Conservation (phyloP, 2,329 filamentous ascomycete genomes). For the Aspergillus sp. region DNA sequence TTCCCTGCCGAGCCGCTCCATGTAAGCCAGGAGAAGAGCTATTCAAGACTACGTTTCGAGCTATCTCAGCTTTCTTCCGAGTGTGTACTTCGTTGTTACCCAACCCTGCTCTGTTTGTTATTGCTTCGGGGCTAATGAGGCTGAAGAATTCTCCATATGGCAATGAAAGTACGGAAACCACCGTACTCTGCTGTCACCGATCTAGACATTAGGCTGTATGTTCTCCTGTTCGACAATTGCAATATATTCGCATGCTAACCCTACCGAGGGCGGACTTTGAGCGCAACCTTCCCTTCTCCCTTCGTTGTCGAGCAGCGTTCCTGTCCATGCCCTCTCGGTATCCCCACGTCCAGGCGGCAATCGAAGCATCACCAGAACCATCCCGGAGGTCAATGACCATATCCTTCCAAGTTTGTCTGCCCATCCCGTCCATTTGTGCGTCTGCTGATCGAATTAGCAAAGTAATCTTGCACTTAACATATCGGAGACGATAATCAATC, state of each 20-base stretch:
- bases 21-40: not conserved
- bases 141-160: constrained; percentile 3
- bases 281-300: not conserved
- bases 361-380: constrained; percentile 1
- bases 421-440: too few relatives aligned
- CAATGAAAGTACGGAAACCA: constrained; percentile 5
- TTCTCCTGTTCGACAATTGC: not conserved
- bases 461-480: constrained; percentile 6
- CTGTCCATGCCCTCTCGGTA: constrained; percentile 4
- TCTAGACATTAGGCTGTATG: not conserved
- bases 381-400: constrained; percentile 4
- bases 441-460: not conserved
- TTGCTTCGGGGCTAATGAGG: not conserved
- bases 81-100: not conserved
- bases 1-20: constrained; percentile 2
- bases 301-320: constrained; percentile 2
- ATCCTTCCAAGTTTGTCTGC: constrained; percentile 2
- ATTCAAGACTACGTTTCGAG: not conserved
- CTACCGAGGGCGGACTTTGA: not conserved
- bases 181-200: constrained; percentile 5
- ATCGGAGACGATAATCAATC: constrained; percentile 2
- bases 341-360: constrained; percentile 1
- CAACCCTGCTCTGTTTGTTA: too few relatives aligned
- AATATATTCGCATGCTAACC: not conserved
- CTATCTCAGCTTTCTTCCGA: constrained; percentile 4